A percentile compares a stretch with the other conserved stretches of the same genome.
Evolutionary conservation across 176 grass and related monocot species (phyloP).

Genomic region (Carex littledalei): DNA sequence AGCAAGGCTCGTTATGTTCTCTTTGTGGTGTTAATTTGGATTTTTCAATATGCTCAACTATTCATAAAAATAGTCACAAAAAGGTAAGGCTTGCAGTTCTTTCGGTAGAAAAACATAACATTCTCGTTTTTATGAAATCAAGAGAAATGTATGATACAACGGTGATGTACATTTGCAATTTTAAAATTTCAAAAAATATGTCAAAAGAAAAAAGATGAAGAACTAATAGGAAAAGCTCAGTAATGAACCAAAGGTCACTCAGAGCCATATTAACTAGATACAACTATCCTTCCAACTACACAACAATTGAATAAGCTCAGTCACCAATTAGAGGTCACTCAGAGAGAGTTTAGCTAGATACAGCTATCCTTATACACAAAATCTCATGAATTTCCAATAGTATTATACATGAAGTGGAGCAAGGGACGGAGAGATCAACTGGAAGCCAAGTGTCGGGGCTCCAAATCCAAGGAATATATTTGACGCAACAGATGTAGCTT

Average conservation of each 20-base stretch:
- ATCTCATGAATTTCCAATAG: background rate
- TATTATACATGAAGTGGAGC: background rate
- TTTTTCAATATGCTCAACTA: background rate
- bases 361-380: background rate
- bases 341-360: background rate
- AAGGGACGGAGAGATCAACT: background rate
- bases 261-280: background rate
- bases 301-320: background rate
- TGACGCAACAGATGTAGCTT: constrained; percentile 41
- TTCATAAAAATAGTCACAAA: background rate
- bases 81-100: background rate
- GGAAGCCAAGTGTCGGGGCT: background rate
- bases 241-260: background rate
- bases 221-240: background rate
- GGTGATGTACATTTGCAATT: background rate
- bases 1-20: background rate
- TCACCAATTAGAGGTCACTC: background rate
- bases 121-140: background rate
- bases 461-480: constrained; percentile 35
- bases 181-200: background rate
- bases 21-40: background rate
- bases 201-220: background rate
- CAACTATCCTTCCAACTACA: background rate
- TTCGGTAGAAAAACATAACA: background rate
- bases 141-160: background rate